Evolutionary conservation across 2,329 filamentous ascomycete species (phyloP).

Genomic region (Pseudomassariella vexata): DNA sequence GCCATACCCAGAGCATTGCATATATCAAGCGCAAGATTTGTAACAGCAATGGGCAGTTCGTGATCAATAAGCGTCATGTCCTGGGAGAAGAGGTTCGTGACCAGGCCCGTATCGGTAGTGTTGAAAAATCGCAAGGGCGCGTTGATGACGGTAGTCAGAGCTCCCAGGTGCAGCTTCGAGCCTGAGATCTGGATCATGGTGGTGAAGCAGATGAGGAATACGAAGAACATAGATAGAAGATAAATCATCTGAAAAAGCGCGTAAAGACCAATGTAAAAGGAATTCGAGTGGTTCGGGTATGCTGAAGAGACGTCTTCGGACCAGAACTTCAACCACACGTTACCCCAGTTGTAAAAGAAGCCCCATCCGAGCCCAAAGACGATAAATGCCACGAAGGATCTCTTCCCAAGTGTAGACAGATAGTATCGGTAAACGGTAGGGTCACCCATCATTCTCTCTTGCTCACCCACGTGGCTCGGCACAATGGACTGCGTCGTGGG

Average conservation of each 20-base stretch:
- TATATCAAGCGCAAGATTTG: conserved; percentile 20
- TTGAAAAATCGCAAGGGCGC: conserved; percentile 36
- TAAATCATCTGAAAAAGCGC: conserved; percentile 11
- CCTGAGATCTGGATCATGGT: conserved; percentile 21
- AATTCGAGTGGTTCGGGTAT: conserved; percentile 10
- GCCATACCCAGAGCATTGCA: conserved; percentile 33
- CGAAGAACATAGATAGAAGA: conserved; percentile 14
- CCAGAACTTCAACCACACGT: conserved; percentile 37
- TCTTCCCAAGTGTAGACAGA: conserved; percentile 19
- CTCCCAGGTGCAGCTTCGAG: conserved; percentile 23
- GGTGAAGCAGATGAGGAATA: conserved; percentile 14
- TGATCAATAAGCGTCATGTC: conserved; percentile 36
- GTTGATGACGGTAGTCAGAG: conserved; percentile 26
- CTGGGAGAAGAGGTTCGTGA: conserved; percentile 39
- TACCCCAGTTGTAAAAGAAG: conserved; percentile 22
- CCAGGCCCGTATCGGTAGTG: conserved; percentile 32
- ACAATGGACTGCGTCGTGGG: too few relatives aligned
- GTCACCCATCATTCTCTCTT: conserved; percentile 11
- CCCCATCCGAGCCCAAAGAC: conserved; percentile 16
- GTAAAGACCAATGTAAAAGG: conserved; percentile 27
- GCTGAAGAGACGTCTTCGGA: conserved; percentile 19
- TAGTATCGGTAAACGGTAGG: conserved; percentile 28
- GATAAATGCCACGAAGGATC: conserved; percentile 13
- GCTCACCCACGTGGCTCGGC: background rate
- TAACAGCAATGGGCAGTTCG: conserved; percentile 28